Conservation (phyloP, 768 basidiomycete species). For the Lentinula detonsa region DNA sequence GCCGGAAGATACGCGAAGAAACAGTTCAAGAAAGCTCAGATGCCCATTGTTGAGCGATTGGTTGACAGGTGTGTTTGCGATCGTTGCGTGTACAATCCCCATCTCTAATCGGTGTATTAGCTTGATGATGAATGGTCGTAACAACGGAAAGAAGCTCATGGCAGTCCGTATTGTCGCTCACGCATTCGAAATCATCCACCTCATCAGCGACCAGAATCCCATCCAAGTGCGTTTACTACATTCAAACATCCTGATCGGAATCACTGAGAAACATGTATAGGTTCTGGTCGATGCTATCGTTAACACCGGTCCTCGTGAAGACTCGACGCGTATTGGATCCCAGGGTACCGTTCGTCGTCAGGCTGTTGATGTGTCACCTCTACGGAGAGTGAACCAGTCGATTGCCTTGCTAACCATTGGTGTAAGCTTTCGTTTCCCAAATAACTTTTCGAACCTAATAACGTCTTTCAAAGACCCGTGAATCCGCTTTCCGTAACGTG, state of each 20-base stretch:
- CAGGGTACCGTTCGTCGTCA: conserved; percentile 99
- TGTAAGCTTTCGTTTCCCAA: conserved; percentile 43
- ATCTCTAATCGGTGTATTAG: conserved; percentile 29
- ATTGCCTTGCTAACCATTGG: conserved; percentile 93
- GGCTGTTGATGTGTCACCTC: conserved; percentile 98
- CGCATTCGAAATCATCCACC: conserved; percentile 99
- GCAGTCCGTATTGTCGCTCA: conserved; percentile 99
- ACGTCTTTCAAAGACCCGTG: conserved; percentile 68
- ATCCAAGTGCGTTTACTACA: conserved; percentile 68
- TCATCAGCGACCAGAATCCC: conserved; percentile 99
- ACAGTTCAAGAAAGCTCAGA: conserved; percentile 99
- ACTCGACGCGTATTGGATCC: conserved; percentile 99
- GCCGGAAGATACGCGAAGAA: conserved; percentile 99
- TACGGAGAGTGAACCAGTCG: conserved; percentile 97
- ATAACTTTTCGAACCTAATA: background rate
- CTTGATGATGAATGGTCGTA: conserved; percentile 99
- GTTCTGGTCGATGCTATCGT: conserved; percentile 97
- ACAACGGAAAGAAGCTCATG: conserved; percentile 99
- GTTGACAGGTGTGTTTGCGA: conserved; percentile 78
- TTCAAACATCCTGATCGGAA: background rate
- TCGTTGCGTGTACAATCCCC: background rate
- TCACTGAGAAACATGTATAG: conserved; percentile 26
- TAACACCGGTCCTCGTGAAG: conserved; percentile 99
- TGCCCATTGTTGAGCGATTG: conserved; percentile 99
- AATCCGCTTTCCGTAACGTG: conserved; percentile 99